Evolutionary conservation across 2,329 filamentous ascomycete genomes (phyloP).

Genomic region (Colletotrichum liriopes): DNA sequence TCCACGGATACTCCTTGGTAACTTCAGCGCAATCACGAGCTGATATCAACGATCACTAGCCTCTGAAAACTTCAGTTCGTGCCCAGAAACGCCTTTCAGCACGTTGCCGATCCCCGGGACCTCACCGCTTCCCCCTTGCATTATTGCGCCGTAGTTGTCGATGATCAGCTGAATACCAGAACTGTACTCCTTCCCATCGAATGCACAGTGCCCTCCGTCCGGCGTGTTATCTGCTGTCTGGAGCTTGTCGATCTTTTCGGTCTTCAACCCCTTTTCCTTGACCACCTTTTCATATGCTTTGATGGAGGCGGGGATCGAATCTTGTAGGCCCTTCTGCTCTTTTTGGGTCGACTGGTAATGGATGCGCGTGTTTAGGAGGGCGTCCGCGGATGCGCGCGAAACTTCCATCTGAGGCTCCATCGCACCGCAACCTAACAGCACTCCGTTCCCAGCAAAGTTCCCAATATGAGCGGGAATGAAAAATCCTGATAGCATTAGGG

Average conservation of each 20-base stretch:
- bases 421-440: conserved; percentile 70
- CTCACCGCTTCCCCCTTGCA: conserved; percentile 66
- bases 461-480: conserved; percentile 71
- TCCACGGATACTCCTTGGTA: background rate
- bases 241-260: conserved; percentile 62
- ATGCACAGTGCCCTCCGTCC: conserved; percentile 70
- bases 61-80: conserved; percentile 57
- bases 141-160: conserved; percentile 65
- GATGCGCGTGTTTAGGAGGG: conserved; percentile 63
- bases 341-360: conserved; percentile 71
- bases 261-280: conserved; percentile 57
- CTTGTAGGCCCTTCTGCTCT: conserved; percentile 66
- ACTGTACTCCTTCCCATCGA: conserved; percentile 68
- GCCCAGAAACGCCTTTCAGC: conserved; percentile 63
- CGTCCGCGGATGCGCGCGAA: conserved; percentile 55
- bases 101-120: conserved; percentile 66
- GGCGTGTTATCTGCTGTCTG: conserved; percentile 73
- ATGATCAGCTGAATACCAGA: conserved; percentile 70
- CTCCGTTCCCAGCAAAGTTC: conserved; percentile 64
- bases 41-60: background rate
- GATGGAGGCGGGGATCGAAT: conserved; percentile 65
- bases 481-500: conserved; percentile 68
- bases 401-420: conserved; percentile 69
- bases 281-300: conserved; percentile 66
- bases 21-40: background rate